Evolutionary conservation across 2,329 filamentous ascomycete genomes (phyloP).

Genomic region (Cyanodermella asteris): DNA sequence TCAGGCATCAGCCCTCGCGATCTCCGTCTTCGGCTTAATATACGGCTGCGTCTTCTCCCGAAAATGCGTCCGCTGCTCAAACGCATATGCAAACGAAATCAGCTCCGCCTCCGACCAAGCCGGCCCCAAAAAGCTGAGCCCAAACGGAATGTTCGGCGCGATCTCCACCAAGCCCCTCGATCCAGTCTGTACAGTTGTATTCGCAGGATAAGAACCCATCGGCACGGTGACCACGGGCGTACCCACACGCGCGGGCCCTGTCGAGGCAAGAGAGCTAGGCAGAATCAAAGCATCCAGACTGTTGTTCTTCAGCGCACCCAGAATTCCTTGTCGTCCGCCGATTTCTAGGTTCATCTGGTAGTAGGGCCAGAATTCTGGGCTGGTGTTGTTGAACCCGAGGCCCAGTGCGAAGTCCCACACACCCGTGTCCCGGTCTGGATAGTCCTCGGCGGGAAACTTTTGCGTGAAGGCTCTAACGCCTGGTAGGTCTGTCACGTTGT

Average conservation of each 20-base stretch:
- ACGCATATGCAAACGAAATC: conserved; percentile 45
- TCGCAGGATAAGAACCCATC: conserved; percentile 31
- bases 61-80: conserved; percentile 37
- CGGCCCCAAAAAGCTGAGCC: conserved; percentile 38
- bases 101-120: conserved; percentile 39
- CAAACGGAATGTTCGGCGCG: conserved; percentile 37
- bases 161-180: conserved; percentile 25
- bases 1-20: conserved; percentile 9
- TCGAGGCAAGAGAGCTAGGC: conserved; percentile 28
- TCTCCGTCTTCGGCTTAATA: conserved; percentile 25
- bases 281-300: conserved; percentile 40
- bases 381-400: conserved; percentile 32
- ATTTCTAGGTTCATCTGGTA: conserved; percentile 32
- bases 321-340: conserved; percentile 36
- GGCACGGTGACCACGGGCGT: conserved; percentile 42
- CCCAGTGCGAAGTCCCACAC: conserved; percentile 33
- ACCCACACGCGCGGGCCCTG: conserved; percentile 33
- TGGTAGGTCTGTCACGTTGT: conserved; percentile 28
- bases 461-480: conserved; percentile 36
- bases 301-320: conserved; percentile 34
- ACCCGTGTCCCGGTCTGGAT: conserved; percentile 35
- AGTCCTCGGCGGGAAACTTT: conserved; percentile 30
- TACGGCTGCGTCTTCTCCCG: conserved; percentile 26
- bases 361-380: conserved; percentile 32
- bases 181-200: conserved; percentile 25